Evolutionary conservation across 2,329 filamentous ascomycete species (phyloP), one percentile per base, ranked within the genome.

Genomic region (Trichophyton verrucosum): DNA sequence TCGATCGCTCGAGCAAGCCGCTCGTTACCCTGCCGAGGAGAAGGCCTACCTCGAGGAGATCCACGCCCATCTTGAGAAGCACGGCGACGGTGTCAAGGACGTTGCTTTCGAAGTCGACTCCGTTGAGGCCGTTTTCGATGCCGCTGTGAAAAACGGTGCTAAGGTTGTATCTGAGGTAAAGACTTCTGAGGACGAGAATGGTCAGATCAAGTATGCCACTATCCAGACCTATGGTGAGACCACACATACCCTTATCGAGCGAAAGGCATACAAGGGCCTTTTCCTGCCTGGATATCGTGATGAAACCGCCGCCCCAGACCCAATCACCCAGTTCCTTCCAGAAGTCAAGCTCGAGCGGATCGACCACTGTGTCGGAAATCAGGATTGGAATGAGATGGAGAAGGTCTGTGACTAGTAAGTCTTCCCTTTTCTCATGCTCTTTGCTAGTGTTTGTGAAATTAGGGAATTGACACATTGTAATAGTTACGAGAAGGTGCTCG

Each of bases 351-450:
- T 96, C 60, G 81, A 82, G 64, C 84, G 84, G 66, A 91, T 97
- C 76, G 92, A 97, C 77, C 92, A 97, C 80, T 96, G 92, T 75
- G 92, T 97, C 67, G 92, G 92, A 66, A 96, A 97, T 79, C 91
- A 96, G 78, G 87, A 90, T 75, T 96, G 92, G 92, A 81, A 91
- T 74, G 86, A 91, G 74, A 95, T 97, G 82, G 81, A 86, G 61
- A 76, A 77, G 56, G 77, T 80, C 22, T 86, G 83, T 70, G 79
- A 80, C 62, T 86, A 84, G 77, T 80, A 71, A 65, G 76, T 70
- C 44, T n/a, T 17, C 17, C 49, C 15, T 15, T 13, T 27, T 55
- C 11, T 33, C 24, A 20, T 13, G 7, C 3, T 33, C 33, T 13
- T 38, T 38, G 9, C 11, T 38, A 9, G 33, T 3, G 33, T 38